A percentile compares a stretch with the other conserved stretches of the same genome.
Evolutionary conservation across 2,329 filamentous ascomycete genomes (phyloP).

Genomic region (Hymenoscyphus scutula): DNA sequence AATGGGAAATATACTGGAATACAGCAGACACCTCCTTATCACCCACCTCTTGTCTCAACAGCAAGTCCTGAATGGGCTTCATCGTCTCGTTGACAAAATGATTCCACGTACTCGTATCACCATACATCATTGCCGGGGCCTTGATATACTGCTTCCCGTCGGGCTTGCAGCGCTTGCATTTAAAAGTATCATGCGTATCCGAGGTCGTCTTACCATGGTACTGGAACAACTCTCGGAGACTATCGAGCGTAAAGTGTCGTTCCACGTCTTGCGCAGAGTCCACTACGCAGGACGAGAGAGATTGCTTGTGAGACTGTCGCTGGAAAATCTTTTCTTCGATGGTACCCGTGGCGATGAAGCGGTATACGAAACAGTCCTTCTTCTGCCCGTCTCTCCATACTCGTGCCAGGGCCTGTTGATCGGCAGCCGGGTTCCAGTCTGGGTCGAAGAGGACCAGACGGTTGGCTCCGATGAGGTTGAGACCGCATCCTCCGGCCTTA

Average conservation of each 20-base stretch:
- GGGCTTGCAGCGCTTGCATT: conserved; percentile 90
- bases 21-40: conserved; percentile 85
- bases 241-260: conserved; percentile 90
- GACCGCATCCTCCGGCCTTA: conserved; percentile 93
- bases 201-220: conserved; percentile 81
- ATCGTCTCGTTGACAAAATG: conserved; percentile 85
- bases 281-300: conserved; percentile 91
- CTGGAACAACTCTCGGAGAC: conserved; percentile 88
- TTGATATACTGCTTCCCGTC: conserved; percentile 87
- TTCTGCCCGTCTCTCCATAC: conserved; percentile 99
- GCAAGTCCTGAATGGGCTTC: conserved; percentile 81
- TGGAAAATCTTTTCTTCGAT: conserved; percentile 99
- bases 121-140: conserved; percentile 91
- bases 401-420: conserved; percentile 93
- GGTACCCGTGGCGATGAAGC: conserved; percentile 97
- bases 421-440: conserved; percentile 96
- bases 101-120: conserved; percentile 99
- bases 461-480: conserved; percentile 94
- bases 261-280: conserved; percentile 97
- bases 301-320: conserved; percentile 96
- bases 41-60: conserved; percentile 80
- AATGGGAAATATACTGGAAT: conserved; percentile 98
- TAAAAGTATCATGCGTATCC: conserved; percentile 98
- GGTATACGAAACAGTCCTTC: conserved; percentile 98
- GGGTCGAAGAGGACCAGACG: conserved; percentile 94